These are phyloP conservation scores for Claviceps sp. DNA, from an alignment of 2,329 filamentous ascomycete genomes.

Conservation along the genomic window DNA sequence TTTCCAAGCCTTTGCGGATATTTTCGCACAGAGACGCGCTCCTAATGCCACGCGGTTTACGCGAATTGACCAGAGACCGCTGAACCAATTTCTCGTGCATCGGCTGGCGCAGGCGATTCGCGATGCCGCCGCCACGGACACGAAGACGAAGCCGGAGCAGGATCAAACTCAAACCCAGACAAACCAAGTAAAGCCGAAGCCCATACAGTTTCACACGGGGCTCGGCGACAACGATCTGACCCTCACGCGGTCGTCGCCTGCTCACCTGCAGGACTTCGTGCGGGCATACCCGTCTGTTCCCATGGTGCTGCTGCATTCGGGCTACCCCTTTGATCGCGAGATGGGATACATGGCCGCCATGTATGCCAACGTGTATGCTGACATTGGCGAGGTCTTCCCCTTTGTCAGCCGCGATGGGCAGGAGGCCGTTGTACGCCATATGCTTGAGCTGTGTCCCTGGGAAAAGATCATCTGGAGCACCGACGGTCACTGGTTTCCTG, in stretches of 20 bases:
- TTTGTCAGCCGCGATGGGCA: conserved; percentile 66
- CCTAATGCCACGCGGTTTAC: conserved; percentile 23
- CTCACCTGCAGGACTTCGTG: conserved; percentile 62
- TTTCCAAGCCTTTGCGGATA: conserved; percentile 23
- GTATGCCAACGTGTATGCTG: conserved; percentile 69
- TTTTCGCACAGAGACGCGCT: conserved; percentile 16
- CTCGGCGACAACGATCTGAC: conserved; percentile 69
- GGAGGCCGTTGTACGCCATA: conserved; percentile 54
- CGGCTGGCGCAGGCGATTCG: conserved; percentile 46
- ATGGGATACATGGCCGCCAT: conserved; percentile 65
- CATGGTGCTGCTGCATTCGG: conserved; percentile 66
- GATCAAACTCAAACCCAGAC: no score
- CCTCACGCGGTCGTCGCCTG: conserved; percentile 56
- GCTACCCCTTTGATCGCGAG: conserved; percentile 71
- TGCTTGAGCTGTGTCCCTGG: conserved; percentile 61
- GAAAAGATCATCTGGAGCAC: conserved; percentile 71
- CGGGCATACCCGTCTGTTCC: conserved; percentile 54
- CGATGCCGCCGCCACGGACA: conserved; percentile 17
- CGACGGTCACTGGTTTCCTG: conserved; percentile 66
- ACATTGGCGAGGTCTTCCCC: conserved; percentile 74
- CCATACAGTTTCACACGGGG: conserved; percentile 73
- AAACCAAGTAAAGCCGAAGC: conserved; percentile 32
- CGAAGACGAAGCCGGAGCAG: conserved; percentile 15
- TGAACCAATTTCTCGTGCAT: conserved; percentile 61
- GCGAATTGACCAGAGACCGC: conserved; percentile 45